Percentiles rank a stretch among this genome's conserved stretches.
Conservation (phyloP, 2,329 filamentous ascomycete species). For the Periglandula ipomoeae region DNA sequence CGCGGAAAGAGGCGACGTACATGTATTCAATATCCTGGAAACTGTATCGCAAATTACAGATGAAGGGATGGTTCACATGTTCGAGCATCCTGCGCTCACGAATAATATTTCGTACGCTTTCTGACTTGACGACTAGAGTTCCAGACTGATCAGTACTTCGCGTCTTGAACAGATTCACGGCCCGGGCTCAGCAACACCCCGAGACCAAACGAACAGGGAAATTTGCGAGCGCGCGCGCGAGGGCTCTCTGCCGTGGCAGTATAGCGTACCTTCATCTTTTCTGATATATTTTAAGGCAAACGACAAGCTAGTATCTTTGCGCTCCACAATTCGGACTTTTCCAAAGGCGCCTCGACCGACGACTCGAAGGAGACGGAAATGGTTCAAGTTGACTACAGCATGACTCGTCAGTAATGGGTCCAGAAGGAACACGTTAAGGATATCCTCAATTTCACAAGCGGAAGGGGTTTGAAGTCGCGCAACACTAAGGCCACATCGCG, state of each 20-base stretch:
- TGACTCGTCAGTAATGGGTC: neutral
- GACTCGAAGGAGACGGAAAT: constrained; percentile 89
- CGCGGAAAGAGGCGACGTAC: constrained; percentile 40
- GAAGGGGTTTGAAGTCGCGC: no score
- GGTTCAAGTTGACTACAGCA: constrained; percentile 78
- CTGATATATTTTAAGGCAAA: constrained; percentile 98
- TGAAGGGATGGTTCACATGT: constrained; percentile 93
- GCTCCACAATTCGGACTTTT: constrained; percentile 96
- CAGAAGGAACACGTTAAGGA: neutral
- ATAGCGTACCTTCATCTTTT: constrained; percentile 81
- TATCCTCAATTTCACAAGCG: no score
- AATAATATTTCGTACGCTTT: constrained; percentile 97
- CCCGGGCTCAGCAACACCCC: no score
- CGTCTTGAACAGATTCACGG: neutral
- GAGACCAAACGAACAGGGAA: no score
- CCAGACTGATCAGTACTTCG: neutral
- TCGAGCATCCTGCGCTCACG: constrained; percentile 96
- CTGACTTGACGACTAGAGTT: constrained; percentile 78
- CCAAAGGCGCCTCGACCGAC: constrained; percentile 97
- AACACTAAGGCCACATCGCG: no score
- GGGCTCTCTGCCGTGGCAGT: neutral
- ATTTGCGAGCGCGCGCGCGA: neutral
- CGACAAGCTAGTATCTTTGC: constrained; percentile 86
- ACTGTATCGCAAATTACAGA: constrained; percentile 97
- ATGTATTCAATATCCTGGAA: constrained; percentile 99